Conservation (phyloP, 2,329 filamentous ascomycete species). For the Akanthomyces dipterigenus region DNA sequence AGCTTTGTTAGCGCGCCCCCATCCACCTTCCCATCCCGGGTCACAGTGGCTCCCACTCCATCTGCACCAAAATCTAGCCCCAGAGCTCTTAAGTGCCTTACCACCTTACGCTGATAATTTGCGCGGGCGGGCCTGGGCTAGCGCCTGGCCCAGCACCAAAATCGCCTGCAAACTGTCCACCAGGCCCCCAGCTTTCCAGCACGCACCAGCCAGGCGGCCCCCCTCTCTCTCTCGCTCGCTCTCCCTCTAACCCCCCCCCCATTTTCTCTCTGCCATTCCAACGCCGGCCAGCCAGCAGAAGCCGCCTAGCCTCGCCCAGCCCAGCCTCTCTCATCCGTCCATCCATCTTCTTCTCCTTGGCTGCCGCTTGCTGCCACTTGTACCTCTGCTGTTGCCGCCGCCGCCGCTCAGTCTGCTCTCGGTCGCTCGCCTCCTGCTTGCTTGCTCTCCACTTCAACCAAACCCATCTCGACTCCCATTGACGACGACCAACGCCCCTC, state of each 20-base stretch:
- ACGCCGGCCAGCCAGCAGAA: background rate
- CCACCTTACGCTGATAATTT: too few relatives aligned
- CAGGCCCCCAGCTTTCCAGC: background rate
- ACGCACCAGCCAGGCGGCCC: background rate
- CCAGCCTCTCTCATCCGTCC: slow-evolving; percentile 6
- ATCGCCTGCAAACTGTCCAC: background rate
- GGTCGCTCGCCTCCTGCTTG: slow-evolving; percentile 1
- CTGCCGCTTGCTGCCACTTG: background rate
- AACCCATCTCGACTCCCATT: slow-evolving; percentile 2
- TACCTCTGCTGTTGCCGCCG: background rate
- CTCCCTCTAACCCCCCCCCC: background rate
- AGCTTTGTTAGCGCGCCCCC: background rate
- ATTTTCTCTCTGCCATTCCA: background rate
- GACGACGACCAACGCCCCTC: slow-evolving; percentile 12
- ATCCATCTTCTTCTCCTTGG: background rate
- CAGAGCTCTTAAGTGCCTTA: too few relatives aligned
- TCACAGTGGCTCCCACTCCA: background rate
- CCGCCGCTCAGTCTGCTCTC: background rate
- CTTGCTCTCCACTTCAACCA: background rate
- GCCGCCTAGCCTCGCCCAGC: background rate
- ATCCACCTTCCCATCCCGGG: background rate
- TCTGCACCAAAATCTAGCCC: too few relatives aligned
- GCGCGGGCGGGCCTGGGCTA: background rate
- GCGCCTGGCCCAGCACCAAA: background rate
- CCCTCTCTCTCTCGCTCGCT: background rate